phyloP scores from a whole-genome alignment of 2,329 filamentous ascomycete genomes.

The Trichoderma atrobrunneum region DNA sequence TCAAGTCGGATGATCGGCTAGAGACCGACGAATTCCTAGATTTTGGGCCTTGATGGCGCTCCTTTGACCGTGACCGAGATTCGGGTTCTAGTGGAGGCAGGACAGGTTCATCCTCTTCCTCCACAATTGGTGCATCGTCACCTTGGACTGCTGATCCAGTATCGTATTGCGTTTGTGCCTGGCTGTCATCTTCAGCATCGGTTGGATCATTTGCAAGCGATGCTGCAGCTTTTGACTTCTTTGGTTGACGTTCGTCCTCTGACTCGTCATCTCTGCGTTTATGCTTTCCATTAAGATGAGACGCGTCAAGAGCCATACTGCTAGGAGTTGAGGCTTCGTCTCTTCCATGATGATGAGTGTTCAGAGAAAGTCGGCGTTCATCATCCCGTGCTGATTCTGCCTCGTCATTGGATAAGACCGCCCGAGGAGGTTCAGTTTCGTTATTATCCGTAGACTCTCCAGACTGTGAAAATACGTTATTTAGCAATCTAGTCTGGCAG shows the following conservation, averaged over 20 bases:
- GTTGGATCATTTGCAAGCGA: background rate
- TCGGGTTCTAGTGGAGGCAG: background rate
- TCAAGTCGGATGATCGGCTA: conserved; percentile 36
- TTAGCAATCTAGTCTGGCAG: background rate
- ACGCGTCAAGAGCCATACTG: background rate
- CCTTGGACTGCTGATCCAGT: conserved; percentile 5
- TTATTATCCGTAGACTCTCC: background rate
- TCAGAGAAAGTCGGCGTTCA: background rate
- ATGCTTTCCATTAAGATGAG: conserved; percentile 16
- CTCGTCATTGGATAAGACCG: background rate
- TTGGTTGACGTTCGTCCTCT: conserved; percentile 8
- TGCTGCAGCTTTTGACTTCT: conserved; percentile 9
- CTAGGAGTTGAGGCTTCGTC: background rate
- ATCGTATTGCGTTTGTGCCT: conserved; percentile 10
- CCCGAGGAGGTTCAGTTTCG: background rate
- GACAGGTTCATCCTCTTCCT: conserved; percentile 1
- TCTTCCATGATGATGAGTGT: background rate
- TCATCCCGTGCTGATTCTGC: background rate
- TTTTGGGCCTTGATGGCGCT: conserved; percentile 23
- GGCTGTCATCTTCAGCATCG: background rate
- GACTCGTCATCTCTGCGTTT: conserved; percentile 11
- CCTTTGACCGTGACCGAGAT: conserved; percentile 17
- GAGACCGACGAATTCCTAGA: conserved; percentile 33
- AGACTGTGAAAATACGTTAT: background rate
- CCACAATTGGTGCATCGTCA: background rate